Evolutionary conservation across 306 rosid species (phyloP).

Genomic region (Carpinus fangiana): DNA sequence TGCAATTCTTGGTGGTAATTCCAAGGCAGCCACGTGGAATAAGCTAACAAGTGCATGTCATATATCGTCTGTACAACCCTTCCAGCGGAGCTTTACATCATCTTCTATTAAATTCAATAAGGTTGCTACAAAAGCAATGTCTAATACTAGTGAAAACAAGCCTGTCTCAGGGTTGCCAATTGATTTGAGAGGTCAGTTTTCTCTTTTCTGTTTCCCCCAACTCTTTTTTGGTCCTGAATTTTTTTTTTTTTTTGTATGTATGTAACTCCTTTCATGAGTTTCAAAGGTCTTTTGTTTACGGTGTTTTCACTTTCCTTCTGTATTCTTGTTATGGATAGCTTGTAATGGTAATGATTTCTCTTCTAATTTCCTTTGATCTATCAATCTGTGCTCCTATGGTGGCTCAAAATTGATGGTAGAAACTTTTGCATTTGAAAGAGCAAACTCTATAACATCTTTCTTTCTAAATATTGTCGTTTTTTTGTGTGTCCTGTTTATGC

Average conservation of each 20-base stretch:
- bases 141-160: conserved; percentile 51
- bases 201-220: neutral
- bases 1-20: conserved; percentile 35
- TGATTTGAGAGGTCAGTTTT: conserved; percentile 66
- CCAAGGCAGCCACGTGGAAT: conserved; percentile 42
- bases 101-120: conserved; percentile 40
- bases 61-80: conserved; percentile 48
- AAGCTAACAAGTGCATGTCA: conserved; percentile 64
- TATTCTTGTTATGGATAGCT: neutral
- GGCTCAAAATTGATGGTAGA: neutral
- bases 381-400: neutral
- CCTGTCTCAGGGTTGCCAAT: conserved; percentile 76
- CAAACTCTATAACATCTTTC: neutral
- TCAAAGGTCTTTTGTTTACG: conserved; percentile 2
- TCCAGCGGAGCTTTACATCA: conserved; percentile 39
- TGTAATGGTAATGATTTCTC: conserved; percentile 2
- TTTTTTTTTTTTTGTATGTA: neutral
- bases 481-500: neutral
- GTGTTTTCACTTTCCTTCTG: neutral
- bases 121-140: conserved; percentile 56
- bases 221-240: neutral
- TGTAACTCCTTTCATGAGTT: neutral
- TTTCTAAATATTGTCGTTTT: no score
- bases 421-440: neutral
- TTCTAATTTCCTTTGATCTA: neutral